phyloP scores from a whole-genome alignment of 1,139 yeast species.

The Lodderomyces beijingensis region DNA sequence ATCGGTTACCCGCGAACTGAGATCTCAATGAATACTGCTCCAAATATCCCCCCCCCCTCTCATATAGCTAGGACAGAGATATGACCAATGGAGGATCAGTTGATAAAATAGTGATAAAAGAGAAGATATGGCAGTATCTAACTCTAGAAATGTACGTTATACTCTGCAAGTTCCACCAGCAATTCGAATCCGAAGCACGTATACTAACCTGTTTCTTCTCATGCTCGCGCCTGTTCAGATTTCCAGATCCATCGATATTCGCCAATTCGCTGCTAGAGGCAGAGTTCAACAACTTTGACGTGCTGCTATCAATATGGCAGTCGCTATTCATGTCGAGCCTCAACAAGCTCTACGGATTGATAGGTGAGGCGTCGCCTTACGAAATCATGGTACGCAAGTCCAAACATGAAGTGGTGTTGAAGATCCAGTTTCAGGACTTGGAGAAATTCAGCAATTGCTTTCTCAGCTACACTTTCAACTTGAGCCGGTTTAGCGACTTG shows the following conservation, averaged over 20 bases:
- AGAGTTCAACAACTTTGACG: constrained; percentile 8
- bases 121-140: constrained; percentile 8
- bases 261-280: constrained; percentile 1
- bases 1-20: too few relatives aligned
- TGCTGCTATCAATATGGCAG: constrained; percentile 31
- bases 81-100: too few relatives aligned
- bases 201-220: too few relatives aligned
- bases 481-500: constrained; percentile 16
- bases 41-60: too few relatives aligned
- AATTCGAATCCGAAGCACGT: too few relatives aligned
- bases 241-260: constrained; percentile 7
- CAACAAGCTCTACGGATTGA: constrained; percentile 29
- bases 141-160: constrained; percentile 10
- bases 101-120: background rate
- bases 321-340: constrained; percentile 23
- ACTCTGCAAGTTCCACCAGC: too few relatives aligned
- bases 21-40: too few relatives aligned
- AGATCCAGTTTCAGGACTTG: constrained; percentile 26
- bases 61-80: too few relatives aligned
- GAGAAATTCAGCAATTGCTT: constrained; percentile 27
- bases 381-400: constrained; percentile 18
- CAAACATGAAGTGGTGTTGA: constrained; percentile 15
- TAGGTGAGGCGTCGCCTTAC: constrained; percentile 33
- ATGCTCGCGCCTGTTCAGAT: constrained; percentile 1
- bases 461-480: constrained; percentile 25